Conservation (phyloP, 305 asterid species). For the Euphrasia arctica region DNA sequence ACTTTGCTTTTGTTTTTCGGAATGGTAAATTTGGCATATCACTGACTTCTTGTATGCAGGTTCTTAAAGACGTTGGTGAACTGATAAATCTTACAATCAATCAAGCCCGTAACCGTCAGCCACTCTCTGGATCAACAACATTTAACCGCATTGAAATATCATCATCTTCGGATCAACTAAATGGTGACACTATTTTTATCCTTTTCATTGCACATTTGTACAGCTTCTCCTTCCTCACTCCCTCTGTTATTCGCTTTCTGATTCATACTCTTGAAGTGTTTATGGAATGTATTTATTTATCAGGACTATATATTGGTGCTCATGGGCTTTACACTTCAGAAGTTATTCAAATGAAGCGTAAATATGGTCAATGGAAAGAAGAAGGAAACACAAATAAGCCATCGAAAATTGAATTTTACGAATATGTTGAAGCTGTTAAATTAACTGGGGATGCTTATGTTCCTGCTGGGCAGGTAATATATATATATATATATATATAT, state of each 20-base stretch:
- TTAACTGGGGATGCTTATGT: conserved; percentile 86
- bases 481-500: too few species aligned
- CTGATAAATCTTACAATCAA: conserved; percentile 60
- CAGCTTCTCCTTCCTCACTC: conserved; percentile 16
- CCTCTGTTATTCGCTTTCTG: conserved; percentile 11
- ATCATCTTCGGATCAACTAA: conserved; percentile 67
- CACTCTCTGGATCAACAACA: conserved; percentile 85
- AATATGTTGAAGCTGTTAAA: conserved; percentile 91
- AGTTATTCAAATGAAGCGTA: conserved; percentile 81
- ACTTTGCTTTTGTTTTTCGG: conserved; percentile 1
- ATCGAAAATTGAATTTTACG: conserved; percentile 71
- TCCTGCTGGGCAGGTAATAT: conserved; percentile 94
- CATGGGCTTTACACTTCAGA: conserved; percentile 87
- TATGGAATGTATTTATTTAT: conserved; percentile 22
- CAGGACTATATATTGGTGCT: conserved; percentile 92
- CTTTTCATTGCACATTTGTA: conserved; percentile 13
- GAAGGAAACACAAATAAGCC: conserved; percentile 57
- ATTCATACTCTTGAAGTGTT: conserved; percentile 17
- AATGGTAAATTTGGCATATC: conserved; percentile 8
- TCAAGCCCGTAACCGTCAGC: conserved; percentile 81
- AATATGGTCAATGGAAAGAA: conserved; percentile 95
- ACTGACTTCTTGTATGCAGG: conserved; percentile 44
- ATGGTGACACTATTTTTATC: conserved; percentile 48
- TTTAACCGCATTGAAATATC: conserved; percentile 77
- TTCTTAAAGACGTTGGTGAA: conserved; percentile 82